Evolutionary conservation across 345 rosid species (phyloP), one percentile per base, ranked within the genome.

Genomic region (Rubroshorea leprosula): DNA sequence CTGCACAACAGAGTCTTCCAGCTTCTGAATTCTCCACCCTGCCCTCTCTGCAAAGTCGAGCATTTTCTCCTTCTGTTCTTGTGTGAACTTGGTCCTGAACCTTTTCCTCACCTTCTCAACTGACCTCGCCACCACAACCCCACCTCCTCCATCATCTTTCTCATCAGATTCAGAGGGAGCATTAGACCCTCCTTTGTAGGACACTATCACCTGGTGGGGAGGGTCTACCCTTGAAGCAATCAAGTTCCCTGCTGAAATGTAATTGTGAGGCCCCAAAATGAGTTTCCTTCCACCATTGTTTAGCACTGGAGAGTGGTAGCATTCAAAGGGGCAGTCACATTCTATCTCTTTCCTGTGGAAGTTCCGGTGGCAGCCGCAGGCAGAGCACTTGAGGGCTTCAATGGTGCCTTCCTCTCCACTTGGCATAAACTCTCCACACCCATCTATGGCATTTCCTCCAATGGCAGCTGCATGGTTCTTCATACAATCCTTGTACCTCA

Each of bases 371-470:
- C 98, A 91, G 55, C 63, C 73, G 75, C 98, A 91, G 63, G 87
- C 98, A 5, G 90, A 86, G 67, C 98, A 91, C 25, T 67, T 83
- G 49, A 91, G 87, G 12, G 92, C 95, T 72, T 87, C 95, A 19
- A 85, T 69, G 66, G 82, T 77, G 23, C 96, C 96, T 49, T 86
- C 95, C 70, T 85, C 86, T 21, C 96, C 96, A 65, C 78, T 79
- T 0, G 98, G 90, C 92, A 91, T 84, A 79, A 91, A 91, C 75
- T 91, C 96, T 12, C 98, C 96, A 63, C 98, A 91, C 18, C 98
- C 96, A 65, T 91, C 98, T 14, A 76, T 78, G 22, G 96, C 95
- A 65, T 75, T 79, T 5, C 96, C 96, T 68, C 98, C 98, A 77
- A 81, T 82, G 43, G 87, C 64, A 1, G 95, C 98, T 64, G 97